phyloP scores from a whole-genome alignment of 495 filamentous ascomycete genomes.

The Poronia punctata region DNA sequence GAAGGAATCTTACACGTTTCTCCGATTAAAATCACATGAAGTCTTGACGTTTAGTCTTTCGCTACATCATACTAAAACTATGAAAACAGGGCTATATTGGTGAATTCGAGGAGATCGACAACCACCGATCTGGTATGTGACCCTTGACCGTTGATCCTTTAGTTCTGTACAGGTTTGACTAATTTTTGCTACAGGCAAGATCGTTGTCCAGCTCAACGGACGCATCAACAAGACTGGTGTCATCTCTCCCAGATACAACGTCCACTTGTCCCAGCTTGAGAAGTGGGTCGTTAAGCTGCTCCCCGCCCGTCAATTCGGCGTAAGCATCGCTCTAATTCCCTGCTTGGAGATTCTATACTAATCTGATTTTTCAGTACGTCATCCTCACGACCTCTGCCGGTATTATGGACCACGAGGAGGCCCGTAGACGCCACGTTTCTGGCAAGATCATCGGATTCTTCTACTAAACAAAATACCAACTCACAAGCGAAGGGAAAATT shows the following conservation, averaged over 20 bases:
- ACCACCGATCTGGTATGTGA: slow-evolving; percentile 72
- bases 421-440: slow-evolving; percentile 91
- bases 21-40: slow-evolving; percentile 58
- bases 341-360: neutral
- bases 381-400: slow-evolving; percentile 97
- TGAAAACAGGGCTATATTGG: slow-evolving; percentile 82
- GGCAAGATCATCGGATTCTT: slow-evolving; percentile 97
- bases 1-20: slow-evolving; percentile 92
- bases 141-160: slow-evolving; percentile 83
- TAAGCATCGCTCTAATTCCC: neutral
- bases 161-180: slow-evolving; percentile 46
- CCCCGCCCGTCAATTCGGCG: slow-evolving; percentile 96
- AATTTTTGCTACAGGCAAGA: slow-evolving; percentile 13
- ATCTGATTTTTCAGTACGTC: slow-evolving; percentile 53
- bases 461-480: slow-evolving; percentile 56
- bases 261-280: slow-evolving; percentile 93
- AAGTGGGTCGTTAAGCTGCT: slow-evolving; percentile 99
- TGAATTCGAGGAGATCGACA: slow-evolving; percentile 99
- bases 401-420: slow-evolving; percentile 99
- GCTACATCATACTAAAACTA: slow-evolving; percentile 65
- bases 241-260: slow-evolving; percentile 97
- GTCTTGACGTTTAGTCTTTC: slow-evolving; percentile 82
- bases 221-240: slow-evolving; percentile 98
- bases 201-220: slow-evolving; percentile 41
- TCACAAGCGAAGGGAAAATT: slow-evolving; percentile 13